Evolutionary conservation across 208 protist species (phyloP).

Genomic region (Leishmania braziliensis): DNA sequence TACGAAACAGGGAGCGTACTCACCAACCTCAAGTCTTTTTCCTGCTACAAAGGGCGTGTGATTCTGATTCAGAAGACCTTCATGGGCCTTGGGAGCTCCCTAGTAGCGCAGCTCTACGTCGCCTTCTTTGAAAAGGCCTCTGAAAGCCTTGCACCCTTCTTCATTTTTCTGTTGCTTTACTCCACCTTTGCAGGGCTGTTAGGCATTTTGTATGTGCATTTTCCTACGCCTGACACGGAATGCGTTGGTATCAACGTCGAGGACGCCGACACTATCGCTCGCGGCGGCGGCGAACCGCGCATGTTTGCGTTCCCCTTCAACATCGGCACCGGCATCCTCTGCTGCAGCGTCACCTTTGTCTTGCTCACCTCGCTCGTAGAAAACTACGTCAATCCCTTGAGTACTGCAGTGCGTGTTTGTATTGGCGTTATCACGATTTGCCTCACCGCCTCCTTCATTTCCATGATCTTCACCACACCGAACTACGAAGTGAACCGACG

Average conservation of each 20-base stretch:
- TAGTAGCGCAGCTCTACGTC: constrained; percentile 77
- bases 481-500: constrained; percentile 58
- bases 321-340: constrained; percentile 57
- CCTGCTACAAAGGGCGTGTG: constrained; percentile 76
- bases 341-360: constrained; percentile 48
- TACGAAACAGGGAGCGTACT: constrained; percentile 79
- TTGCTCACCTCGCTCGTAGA: constrained; percentile 55
- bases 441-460: constrained; percentile 51
- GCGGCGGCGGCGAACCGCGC: constrained; percentile 59
- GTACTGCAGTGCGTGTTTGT: constrained; percentile 22
- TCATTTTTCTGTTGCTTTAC: constrained; percentile 63
- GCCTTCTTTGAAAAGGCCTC: constrained; percentile 65
- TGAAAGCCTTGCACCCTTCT: constrained; percentile 58
- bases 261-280: constrained; percentile 39
- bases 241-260: constrained; percentile 74
- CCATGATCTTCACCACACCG: constrained; percentile 72
- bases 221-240: constrained; percentile 48
- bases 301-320: constrained; percentile 70
- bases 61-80: constrained; percentile 88
- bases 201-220: constrained; percentile 47
- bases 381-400: constrained; percentile 43
- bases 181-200: constrained; percentile 58
- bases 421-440: constrained; percentile 56
- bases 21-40: constrained; percentile 77
- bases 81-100: constrained; percentile 81